A percentile compares a stretch with the other conserved stretches of the same genome.
These are phyloP conservation scores for Pythium aristosporum DNA, from an alignment of 352 stramenopile species.

Conservation along the genomic window DNA sequence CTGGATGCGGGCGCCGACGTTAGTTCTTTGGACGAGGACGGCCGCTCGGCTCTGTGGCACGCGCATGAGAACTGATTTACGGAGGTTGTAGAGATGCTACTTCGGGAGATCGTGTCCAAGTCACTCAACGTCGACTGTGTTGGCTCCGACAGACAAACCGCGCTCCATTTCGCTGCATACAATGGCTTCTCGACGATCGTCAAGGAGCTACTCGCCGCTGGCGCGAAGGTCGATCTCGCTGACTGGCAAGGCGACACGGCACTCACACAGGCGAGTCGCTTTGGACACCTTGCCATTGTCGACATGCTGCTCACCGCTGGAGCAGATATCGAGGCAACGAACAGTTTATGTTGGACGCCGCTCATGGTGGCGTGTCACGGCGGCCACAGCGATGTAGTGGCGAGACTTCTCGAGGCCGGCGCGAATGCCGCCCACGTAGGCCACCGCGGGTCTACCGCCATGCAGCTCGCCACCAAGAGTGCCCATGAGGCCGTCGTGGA, in stretches of 20 bases:
- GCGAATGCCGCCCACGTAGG: neutral
- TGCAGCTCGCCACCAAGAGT: neutral
- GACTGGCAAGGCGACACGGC: neutral
- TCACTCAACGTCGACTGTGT: neutral
- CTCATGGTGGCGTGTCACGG: conserved; percentile 1
- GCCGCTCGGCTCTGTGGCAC: neutral
- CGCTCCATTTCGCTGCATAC: neutral
- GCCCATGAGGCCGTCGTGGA: conserved; percentile 4
- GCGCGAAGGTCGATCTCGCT: neutral
- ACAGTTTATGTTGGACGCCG: neutral
- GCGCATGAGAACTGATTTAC: neutral
- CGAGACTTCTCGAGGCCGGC: neutral
- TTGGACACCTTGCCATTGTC: neutral
- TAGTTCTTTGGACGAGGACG: neutral
- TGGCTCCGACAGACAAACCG: neutral
- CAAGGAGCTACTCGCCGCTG: neutral
- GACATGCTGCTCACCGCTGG: neutral
- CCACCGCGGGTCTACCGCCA: neutral
- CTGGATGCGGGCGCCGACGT: neutral
- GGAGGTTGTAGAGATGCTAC: neutral
- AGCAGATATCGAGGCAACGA: neutral
- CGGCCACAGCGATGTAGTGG: neutral
- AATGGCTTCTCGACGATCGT: neutral
- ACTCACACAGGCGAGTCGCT: neutral
- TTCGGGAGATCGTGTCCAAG: neutral